Evolutionary conservation across 768 basidiomycete genomes (phyloP), one percentile per base, ranked within the genome.

Genomic region (Russula sp.): DNA sequence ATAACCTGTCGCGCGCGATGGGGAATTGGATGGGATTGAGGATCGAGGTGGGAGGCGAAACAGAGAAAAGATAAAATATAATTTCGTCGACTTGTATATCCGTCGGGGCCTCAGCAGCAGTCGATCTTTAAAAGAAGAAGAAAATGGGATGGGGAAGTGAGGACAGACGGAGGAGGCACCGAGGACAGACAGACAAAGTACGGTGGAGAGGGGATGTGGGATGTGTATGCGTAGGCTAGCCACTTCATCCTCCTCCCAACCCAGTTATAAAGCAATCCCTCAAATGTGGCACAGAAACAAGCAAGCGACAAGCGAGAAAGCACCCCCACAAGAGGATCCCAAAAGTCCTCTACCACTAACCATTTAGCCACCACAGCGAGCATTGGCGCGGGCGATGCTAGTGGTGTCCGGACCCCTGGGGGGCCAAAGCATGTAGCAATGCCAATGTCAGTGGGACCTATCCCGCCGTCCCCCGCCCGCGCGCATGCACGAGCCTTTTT

Each of bases 211-310:
- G 0, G 9, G 7, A 20, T 5, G 16, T 20, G 30, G 30, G 30
- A 30, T 44, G 20, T n/a, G 42, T 8, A 20, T 20, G 20, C 20
- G 42, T 44, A 18, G n/a, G 42, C 7, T 8, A 6, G 3, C 0
- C 18, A 7, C 42, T n/a, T 44, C 42, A 44, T 44, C 20, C 20
- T n/a, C 20, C 42, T 6, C 4, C 40, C 20, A 44, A 18, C 42
- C 42, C 42, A 54, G n/a, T 50, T 59, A 59, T 50, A 59, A 30
- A 44, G 42, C 2, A n/a, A 44, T 18, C 16, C 42, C 32, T 24
- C 22, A 13, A n/a, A 2, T 50, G 58, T 59, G 61, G 36, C 48
- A 49, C n/a, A 24, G 36, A 56, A 55, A 55, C 28, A 30, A 30
- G 28, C 28, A 30, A 30, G 28, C 28, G 2, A 34, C 42, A 60